Evolutionary conservation across 805 yeast genomes (phyloP).

Genomic region (Ogataea zsoltii): DNA sequence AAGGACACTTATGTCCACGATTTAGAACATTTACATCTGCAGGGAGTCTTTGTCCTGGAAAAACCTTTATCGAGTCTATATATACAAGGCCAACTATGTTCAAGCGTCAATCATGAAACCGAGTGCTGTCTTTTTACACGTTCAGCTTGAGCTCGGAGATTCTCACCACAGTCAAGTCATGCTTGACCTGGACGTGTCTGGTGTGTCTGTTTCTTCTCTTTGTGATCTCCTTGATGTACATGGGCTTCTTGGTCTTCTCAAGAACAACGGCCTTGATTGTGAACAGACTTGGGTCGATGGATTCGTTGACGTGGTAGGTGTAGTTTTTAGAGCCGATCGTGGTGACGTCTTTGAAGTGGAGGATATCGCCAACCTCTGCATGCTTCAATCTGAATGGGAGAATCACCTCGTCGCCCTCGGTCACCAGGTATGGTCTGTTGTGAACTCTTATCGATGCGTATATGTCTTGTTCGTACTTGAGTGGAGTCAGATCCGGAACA

Average conservation of each 20-base stretch:
- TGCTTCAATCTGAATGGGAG: constrained; percentile 77
- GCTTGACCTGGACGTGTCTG: constrained; percentile 65
- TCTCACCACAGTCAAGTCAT: constrained; percentile 73
- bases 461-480: constrained; percentile 65
- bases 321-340: constrained; percentile 84
- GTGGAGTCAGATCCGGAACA: constrained; percentile 51
- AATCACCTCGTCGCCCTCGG: constrained; percentile 83
- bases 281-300: constrained; percentile 54
- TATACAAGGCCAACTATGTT: constrained; percentile 2
- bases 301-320: constrained; percentile 55
- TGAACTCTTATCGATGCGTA: constrained; percentile 85
- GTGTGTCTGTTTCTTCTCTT: constrained; percentile 79
- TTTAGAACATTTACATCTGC: too few relatives aligned
- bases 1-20: too few relatives aligned
- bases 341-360: constrained; percentile 71
- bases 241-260: constrained; percentile 84
- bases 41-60: too few relatives aligned
- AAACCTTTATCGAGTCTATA: background rate
- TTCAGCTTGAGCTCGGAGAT: constrained; percentile 69
- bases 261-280: constrained; percentile 73
- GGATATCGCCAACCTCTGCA: constrained; percentile 81
- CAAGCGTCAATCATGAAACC: too few relatives aligned
- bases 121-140: constrained; percentile 8
- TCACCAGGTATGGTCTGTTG: constrained; percentile 82
- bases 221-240: constrained; percentile 69